Evolutionary conservation across 345 rosid species (phyloP), one percentile per base, ranked within the genome.

Genomic region (Lepidium didymum): DNA sequence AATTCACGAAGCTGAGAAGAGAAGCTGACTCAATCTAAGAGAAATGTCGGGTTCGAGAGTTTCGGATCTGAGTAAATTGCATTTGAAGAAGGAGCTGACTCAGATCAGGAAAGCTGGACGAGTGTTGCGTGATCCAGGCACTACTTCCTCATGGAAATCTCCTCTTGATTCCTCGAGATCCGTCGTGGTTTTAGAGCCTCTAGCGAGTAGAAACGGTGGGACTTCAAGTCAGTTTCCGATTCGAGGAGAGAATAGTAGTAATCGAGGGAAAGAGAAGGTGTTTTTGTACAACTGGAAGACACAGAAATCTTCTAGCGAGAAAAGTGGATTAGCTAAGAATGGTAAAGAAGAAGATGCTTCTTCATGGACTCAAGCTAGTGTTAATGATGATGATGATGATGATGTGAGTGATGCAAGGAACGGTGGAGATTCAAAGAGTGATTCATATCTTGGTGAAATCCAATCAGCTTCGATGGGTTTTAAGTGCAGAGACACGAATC

Each of bases 41-140:
- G 42, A 36, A 76, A 84, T 86, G 92, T 78, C 90, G n/a, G 85
- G 78, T 50, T 47, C 82, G 44, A 81, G 85, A 73, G 82, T 84
- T 19, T 72, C 83, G 77, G 87, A 86, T 79, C 91, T 92, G 41
- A 86, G 90, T 70, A 83, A 84, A 63, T 56, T 90, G 15, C 96
- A 94, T 70, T 79, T 94, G 78, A 88, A 79, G 87, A 86, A 83
- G 80, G 96, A 94, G 76, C 86, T 90, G 2, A 87, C 88, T 75
- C 97, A 90, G 83, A 91, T 94, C 82, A 78, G 91, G 38, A 94
- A 94, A 75, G 96, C 92, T 44, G 82, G 91, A n/a, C 75, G 95
- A 7, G 81, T 86, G 67, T 69, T 94, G 68, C 85, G 99, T 43
- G 99, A 94, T 82, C 99, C 99, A 6, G 97, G 92, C 1, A 91